Evolutionary conservation across 2,329 filamentous ascomycete genomes (phyloP), one percentile per base, ranked within the genome.

Genomic region (Scopulariopsis brevicaulis): DNA sequence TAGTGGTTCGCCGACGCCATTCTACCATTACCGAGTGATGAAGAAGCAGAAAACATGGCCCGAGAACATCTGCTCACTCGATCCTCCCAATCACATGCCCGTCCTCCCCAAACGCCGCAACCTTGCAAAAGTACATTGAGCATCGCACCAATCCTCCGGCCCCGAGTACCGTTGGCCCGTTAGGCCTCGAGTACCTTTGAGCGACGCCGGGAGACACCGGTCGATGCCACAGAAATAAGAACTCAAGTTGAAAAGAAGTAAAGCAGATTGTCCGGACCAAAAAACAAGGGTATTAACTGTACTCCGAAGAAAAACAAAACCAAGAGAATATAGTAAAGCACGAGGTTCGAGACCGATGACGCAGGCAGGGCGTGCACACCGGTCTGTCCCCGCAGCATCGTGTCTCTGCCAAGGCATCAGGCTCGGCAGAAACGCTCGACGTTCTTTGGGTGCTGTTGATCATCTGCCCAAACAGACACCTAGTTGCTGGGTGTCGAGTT

Each of bases 251-350:
- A 46, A 18, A 18, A 22, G 35, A 46, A n/a, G 34, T n/a, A n/a
- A 57, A 57, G 24, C 46, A 50, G 12, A 50, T 14, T 22, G n/a
- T 12, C 46, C 46, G 20, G 20, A 53, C 8, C 14, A 14, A 51
- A 58, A 43, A n/a, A 58, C 40, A 37, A 43, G 51, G 56, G 56
- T 53, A 58, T 53, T 53, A 37, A 46, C 28, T 53, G 50, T 53
- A 46, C 32, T 40, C 25, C 43, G 20, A 37, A 58, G 28, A 37
- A 50, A 48, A 54, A 59, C 20, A 55, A 51, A 37, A 32, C 18
- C 43, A 32, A 25, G 28, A 48, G 54, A 56, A 54, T 11, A 12
- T 32, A 37, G 50, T n/a, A 28, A 53, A 20, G 28, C 1, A 4
- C n/a, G 15, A 40, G 25, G 25, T 43, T 8, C 22, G 55, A 56